phyloP scores from a whole-genome alignment of 176 grass and related monocot genomes.

The Triticum aestivum region IWGSC_CS_RefSeq_v2.1 NC_057810.1:670426887-670427386 shows the following conservation, averaged over 20 bases:
- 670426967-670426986: constrained; percentile 42
- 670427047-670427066: neutral
- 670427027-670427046: neutral
- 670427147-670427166: neutral
- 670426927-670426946: constrained; percentile 98
- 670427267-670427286: neutral
- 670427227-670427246: neutral
- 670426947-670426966: constrained; percentile 97
- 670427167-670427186: neutral
- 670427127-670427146: neutral
- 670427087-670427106: neutral
- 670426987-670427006: constrained; percentile 7
- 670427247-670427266: neutral
- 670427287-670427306: neutral
- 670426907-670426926: constrained; percentile 79
- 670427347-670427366: neutral
- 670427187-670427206: neutral
- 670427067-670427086: neutral
- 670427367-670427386: neutral
- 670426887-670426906: constrained; percentile 84
- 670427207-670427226: neutral
- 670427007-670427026: neutral
- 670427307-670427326: neutral
- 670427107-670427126: neutral
- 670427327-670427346: no score